Evolutionary conservation across 768 basidiomycete genomes (phyloP).

Genomic region (Russula compacta): DNA sequence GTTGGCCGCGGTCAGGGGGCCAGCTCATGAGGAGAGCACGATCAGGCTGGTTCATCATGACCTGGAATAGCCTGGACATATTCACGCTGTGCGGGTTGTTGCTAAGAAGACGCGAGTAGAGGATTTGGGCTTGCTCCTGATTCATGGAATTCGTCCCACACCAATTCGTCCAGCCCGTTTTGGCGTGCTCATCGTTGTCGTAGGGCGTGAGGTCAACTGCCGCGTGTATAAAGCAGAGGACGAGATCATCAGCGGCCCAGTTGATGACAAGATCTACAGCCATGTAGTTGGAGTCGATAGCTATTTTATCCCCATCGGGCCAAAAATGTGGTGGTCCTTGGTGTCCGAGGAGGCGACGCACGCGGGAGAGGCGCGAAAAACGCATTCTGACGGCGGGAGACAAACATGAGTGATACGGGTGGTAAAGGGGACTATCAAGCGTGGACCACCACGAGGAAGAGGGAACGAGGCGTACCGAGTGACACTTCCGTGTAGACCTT

Average conservation of each 20-base stretch:
- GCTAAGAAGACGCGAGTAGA: slow-evolving; percentile 49
- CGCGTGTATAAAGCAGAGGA: slow-evolving; percentile 84
- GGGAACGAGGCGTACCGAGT: slow-evolving; percentile 44
- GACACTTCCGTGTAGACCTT: slow-evolving; percentile 75
- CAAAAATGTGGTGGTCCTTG: slow-evolving; percentile 45
- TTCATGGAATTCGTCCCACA: slow-evolving; percentile 68
- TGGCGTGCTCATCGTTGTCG: slow-evolving; percentile 69
- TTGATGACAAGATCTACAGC: slow-evolving; percentile 85
- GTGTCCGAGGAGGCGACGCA: slow-evolving; percentile 67
- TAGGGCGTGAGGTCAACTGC: slow-evolving; percentile 58
- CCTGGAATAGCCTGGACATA: slow-evolving; percentile 68
- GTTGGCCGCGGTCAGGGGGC: slow-evolving; percentile 53
- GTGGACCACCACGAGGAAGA: slow-evolving; percentile 14
- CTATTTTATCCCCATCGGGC: slow-evolving; percentile 59
- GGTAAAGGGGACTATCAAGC: slow-evolving; percentile 15
- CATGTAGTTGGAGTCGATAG: slow-evolving; percentile 68
- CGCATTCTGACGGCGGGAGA: slow-evolving; percentile 47
- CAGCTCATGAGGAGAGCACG: slow-evolving; percentile 60
- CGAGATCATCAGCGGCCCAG: slow-evolving; percentile 79
- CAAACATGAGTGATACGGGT: slow-evolving; percentile 15
- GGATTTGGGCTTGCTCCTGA: slow-evolving; percentile 45
- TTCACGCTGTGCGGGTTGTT: slow-evolving; percentile 43
- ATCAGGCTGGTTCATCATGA: slow-evolving; percentile 52
- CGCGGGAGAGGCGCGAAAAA: slow-evolving; percentile 64
- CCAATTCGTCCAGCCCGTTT: slow-evolving; percentile 81